phyloP scores from a whole-genome alignment of 805 yeast genomes.

The Jamesozyma hellenica region DNA sequence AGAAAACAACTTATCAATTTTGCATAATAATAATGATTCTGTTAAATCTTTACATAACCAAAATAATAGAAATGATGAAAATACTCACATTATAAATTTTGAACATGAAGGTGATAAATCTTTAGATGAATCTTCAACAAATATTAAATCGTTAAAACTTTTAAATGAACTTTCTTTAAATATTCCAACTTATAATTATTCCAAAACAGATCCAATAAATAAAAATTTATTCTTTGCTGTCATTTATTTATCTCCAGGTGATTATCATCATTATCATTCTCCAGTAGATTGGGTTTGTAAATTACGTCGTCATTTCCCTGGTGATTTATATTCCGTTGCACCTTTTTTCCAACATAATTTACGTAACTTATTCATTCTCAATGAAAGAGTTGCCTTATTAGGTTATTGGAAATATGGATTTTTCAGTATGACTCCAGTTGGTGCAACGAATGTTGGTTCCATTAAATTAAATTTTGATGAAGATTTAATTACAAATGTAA shows the following conservation, averaged over 20 bases:
- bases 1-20: constrained; percentile 31
- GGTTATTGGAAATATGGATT: constrained; percentile 97
- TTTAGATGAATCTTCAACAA: constrained; percentile 24
- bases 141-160: constrained; percentile 30
- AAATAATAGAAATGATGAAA: neutral
- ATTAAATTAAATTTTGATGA: constrained; percentile 86
- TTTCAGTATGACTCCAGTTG: constrained; percentile 97
- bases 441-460: constrained; percentile 97
- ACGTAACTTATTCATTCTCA: constrained; percentile 77
- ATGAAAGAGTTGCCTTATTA: constrained; percentile 88
- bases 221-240: constrained; percentile 77
- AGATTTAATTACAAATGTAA: constrained; percentile 75
- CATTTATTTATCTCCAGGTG: constrained; percentile 95
- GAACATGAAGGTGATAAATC: constrained; percentile 64
- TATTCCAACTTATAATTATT: constrained; percentile 9
- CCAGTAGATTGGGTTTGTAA: constrained; percentile 95
- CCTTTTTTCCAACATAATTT: constrained; percentile 89
- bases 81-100: constrained; percentile 32
- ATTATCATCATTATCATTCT: constrained; percentile 93
- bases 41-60: neutral
- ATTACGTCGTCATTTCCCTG: constrained; percentile 86
- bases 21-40: neutral
- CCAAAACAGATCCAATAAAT: constrained; percentile 28
- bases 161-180: constrained; percentile 26
- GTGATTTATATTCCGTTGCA: constrained; percentile 90